phyloP scores from a whole-genome alignment of 345 rosid species.

The Aquilaria sinensis region DNA sequence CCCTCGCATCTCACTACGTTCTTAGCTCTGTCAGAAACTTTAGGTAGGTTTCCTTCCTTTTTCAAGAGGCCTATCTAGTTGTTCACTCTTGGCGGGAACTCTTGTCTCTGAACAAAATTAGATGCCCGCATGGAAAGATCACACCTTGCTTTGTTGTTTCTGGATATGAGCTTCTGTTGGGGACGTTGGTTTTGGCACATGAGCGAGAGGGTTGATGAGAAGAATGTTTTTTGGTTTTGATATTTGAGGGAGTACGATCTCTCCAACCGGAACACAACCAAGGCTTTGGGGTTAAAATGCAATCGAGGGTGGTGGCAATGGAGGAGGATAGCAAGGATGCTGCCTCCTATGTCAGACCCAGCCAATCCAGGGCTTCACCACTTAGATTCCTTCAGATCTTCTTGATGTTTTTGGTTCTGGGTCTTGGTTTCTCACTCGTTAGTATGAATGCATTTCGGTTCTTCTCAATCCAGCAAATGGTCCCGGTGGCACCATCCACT shows the following conservation, averaged over 20 bases:
- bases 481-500: slow-evolving; percentile 25
- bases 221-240: slow-evolving; percentile 9
- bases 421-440: slow-evolving; percentile 44
- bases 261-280: neutral
- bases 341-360: slow-evolving; percentile 21
- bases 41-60: neutral
- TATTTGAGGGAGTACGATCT: neutral
- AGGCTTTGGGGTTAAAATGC: slow-evolving; percentile 17
- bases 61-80: too few relatives aligned
- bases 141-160: neutral
- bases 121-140: slow-evolving; percentile 2
- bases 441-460: slow-evolving; percentile 39
- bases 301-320: slow-evolving; percentile 22
- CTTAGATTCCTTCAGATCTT: slow-evolving; percentile 34
- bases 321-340: slow-evolving; percentile 50
- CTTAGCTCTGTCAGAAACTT: neutral
- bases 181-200: neutral
- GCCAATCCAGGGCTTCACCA: slow-evolving; percentile 31
- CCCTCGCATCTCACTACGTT: neutral
- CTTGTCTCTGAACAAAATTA: neutral
- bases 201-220: slow-evolving; percentile 5
- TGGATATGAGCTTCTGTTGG: neutral
- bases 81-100: neutral
- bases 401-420: slow-evolving; percentile 38
- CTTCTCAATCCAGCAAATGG: slow-evolving; percentile 24